Evolutionary conservation across 2,329 filamentous ascomycete species (phyloP).

Genomic region (Grosmannia huntii): DNA sequence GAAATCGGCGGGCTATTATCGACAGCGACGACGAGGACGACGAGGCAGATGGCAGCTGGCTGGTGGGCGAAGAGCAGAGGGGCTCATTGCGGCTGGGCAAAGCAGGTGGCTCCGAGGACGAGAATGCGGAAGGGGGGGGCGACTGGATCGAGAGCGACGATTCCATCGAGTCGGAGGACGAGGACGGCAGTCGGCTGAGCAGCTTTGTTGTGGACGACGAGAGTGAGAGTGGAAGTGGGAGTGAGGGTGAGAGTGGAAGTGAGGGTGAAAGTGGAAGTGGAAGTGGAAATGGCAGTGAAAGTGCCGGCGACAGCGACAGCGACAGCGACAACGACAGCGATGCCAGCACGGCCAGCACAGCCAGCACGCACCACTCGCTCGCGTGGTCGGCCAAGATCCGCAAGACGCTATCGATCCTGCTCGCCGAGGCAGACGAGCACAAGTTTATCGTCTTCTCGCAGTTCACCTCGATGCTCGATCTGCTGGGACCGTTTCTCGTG

Average conservation of each 20-base stretch:
- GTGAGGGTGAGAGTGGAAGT: constrained; percentile 12
- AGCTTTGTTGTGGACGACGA: constrained; percentile 45
- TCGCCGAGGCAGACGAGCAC: constrained; percentile 64
- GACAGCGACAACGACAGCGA: not conserved
- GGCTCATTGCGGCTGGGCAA: constrained; percentile 51
- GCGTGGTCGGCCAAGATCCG: constrained; percentile 78
- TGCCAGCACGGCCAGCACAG: not conserved
- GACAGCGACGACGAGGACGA: constrained; percentile 48
- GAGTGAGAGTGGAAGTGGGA: constrained; percentile 10
- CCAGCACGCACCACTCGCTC: too few species aligned
- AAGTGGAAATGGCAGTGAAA: not conserved
- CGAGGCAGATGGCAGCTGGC: constrained; percentile 55
- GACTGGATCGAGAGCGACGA: constrained; percentile 66
- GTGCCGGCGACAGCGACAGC: constrained; percentile 11
- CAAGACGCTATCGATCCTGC: constrained; percentile 68
- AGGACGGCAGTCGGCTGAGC: constrained; percentile 36
- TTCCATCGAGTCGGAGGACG: constrained; percentile 43
- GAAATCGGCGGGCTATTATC: constrained; percentile 43
- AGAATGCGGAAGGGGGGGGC: constrained; percentile 62
- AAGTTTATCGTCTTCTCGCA: constrained; percentile 99
- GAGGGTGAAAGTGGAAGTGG: not conserved
- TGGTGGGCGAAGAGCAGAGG: constrained; percentile 58
- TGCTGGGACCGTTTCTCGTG: constrained; percentile 82
- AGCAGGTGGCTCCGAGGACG: constrained; percentile 70
- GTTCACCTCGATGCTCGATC: constrained; percentile 95